A percentile compares a stretch with the other conserved stretches of the same genome.
Conservation (phyloP, 1,139 yeast species). For the Lodderomyces parapsilosis region DNA sequence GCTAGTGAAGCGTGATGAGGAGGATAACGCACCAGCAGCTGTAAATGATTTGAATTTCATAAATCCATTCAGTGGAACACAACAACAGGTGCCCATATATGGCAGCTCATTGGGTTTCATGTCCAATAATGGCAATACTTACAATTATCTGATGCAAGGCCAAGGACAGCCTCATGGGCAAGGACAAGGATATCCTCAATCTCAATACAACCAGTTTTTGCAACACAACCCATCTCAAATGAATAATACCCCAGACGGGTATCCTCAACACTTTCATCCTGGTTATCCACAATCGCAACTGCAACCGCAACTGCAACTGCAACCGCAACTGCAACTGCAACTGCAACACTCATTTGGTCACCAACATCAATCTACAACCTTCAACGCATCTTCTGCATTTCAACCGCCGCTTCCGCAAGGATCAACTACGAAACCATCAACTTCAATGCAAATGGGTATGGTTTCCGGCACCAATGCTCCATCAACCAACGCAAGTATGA, state of each 20-base stretch:
- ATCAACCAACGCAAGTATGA: not conserved
- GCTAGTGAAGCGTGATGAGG: conserved; percentile 17
- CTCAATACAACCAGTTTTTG: conserved; percentile 13
- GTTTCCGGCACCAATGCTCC: not conserved
- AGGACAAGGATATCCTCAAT: conserved; percentile 14
- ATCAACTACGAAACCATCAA: not conserved
- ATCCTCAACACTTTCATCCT: conserved; percentile 8
- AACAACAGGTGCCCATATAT: conserved; percentile 4
- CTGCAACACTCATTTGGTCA: conserved; percentile 1
- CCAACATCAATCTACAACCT: not conserved
- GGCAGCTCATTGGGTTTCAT: conserved; percentile 1
- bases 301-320: conserved; percentile 8
- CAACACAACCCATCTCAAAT: conserved; percentile 1
- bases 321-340: conserved; percentile 5
- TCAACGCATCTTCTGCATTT: not conserved
- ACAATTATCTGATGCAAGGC: conserved; percentile 8
- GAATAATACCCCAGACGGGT: conserved; percentile 1
- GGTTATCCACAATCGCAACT: conserved; percentile 9
- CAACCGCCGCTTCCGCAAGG: conserved; percentile 6
- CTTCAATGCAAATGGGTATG: conserved; percentile 3
- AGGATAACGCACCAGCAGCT: conserved; percentile 7
- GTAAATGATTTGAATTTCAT: conserved; percentile 19
- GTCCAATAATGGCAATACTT: conserved; percentile 4
- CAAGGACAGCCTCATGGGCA: conserved; percentile 10
- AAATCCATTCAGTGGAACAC: conserved; percentile 21